phyloP scores from a whole-genome alignment of 2,329 filamentous ascomycete genomes.

The Epichloe typhina region DNA sequence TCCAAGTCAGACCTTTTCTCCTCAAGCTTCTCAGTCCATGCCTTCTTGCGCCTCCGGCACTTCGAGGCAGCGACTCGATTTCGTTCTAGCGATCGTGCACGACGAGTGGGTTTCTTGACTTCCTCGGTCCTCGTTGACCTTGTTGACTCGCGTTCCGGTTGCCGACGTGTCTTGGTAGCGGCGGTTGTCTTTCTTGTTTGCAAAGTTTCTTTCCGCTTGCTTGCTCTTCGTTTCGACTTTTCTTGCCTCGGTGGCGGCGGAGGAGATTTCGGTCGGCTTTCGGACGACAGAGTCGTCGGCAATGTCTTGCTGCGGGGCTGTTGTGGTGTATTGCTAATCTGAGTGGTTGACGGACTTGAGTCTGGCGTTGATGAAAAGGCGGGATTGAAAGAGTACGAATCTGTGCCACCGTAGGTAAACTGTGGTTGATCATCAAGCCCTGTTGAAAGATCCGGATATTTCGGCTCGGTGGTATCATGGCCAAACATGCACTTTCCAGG shows the following conservation, averaged over 20 bases:
- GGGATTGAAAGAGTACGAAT: not conserved
- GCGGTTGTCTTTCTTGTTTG: not conserved
- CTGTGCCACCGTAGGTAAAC: not conserved
- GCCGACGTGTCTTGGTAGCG: not conserved
- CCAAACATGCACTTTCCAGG: not conserved
- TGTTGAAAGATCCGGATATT: not conserved
- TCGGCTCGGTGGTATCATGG: not conserved
- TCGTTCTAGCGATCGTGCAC: slow-evolving; percentile 49
- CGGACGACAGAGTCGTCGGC: not conserved
- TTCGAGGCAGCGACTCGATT: slow-evolving; percentile 64
- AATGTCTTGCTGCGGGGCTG: not conserved
- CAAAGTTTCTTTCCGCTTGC: not conserved
- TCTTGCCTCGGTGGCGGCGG: not conserved
- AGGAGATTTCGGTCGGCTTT: not conserved
- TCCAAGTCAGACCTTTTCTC: slow-evolving; percentile 32
- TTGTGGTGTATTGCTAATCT: not conserved
- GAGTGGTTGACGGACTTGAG: not conserved
- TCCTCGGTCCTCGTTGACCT: not conserved
- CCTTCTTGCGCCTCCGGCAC: slow-evolving; percentile 55
- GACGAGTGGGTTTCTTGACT: slow-evolving; percentile 15
- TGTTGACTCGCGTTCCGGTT: not conserved
- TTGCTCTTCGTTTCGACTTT: not conserved
- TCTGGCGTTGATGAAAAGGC: not conserved
- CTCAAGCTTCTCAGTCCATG: slow-evolving; percentile 37
- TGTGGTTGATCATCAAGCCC: not conserved